A percentile compares a stretch with the other conserved stretches of the same genome.
Conservation (phyloP, 2,329 filamentous ascomycete species). For the Fusarium sp. region DNA sequence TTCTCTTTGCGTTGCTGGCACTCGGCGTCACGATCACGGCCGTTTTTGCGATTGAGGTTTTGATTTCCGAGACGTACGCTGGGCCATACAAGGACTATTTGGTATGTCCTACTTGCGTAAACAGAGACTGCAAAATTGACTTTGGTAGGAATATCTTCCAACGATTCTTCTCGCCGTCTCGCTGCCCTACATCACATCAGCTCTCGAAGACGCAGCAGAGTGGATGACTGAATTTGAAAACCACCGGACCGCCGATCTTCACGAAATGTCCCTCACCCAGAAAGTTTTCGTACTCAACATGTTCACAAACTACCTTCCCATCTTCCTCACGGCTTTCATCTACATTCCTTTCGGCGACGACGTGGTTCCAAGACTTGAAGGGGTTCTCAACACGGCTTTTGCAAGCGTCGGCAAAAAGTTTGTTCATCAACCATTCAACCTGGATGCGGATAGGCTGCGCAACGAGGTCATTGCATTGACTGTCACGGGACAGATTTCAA, state of each 20-base stretch:
- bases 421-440: constrained; percentile 64
- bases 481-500: constrained; percentile 75
- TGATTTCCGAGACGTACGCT: constrained; percentile 77
- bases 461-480: constrained; percentile 81
- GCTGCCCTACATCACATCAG: constrained; percentile 70
- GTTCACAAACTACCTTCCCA: constrained; percentile 80
- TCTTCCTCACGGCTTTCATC: constrained; percentile 79
- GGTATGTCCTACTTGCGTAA: constrained; percentile 51
- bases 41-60: constrained; percentile 77
- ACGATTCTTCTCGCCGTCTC: constrained; percentile 74
- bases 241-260: constrained; percentile 74
- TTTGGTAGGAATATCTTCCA: constrained; percentile 72
- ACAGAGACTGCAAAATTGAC: background rate
- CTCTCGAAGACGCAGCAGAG: constrained; percentile 70
- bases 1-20: constrained; percentile 63
- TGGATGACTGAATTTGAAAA: constrained; percentile 76
- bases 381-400: constrained; percentile 62
- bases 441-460: constrained; percentile 71
- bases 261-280: constrained; percentile 74
- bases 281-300: constrained; percentile 83
- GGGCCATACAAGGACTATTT: constrained; percentile 73
- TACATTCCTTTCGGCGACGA: constrained; percentile 78
- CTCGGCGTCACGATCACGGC: constrained; percentile 73
- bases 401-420: constrained; percentile 58
- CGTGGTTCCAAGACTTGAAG: constrained; percentile 73